phyloP scores from a whole-genome alignment of 768 basidiomycete species.

The Hemileccinum impolitum region DNA sequence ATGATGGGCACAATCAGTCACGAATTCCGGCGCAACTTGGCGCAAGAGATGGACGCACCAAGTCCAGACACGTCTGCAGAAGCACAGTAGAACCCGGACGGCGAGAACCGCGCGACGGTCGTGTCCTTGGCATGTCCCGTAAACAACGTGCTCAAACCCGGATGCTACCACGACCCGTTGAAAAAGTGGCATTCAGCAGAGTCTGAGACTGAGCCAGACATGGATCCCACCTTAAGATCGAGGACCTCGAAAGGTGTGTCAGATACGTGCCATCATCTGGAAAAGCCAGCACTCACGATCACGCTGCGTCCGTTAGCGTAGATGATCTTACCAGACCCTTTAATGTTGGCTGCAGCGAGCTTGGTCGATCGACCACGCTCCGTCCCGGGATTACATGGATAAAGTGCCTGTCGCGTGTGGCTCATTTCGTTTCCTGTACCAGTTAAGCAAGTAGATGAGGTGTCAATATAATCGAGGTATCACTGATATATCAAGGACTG shows the following conservation, averaged over 20 bases:
- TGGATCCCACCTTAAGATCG: slow-evolving; percentile 67
- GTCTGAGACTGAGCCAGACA: neutral
- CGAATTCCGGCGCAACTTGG: neutral
- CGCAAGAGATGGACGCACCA: slow-evolving; percentile 43
- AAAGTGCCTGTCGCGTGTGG: slow-evolving; percentile 48
- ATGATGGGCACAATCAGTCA: neutral
- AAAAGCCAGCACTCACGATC: slow-evolving; percentile 56
- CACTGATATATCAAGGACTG: neutral
- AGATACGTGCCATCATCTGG: neutral
- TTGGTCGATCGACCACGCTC: slow-evolving; percentile 68
- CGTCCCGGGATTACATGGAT: slow-evolving; percentile 69
- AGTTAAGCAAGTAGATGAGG: neutral
- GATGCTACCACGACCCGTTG: slow-evolving; percentile 46
- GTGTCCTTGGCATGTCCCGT: slow-evolving; percentile 79
- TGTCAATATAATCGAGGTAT: neutral
- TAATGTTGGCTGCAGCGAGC: slow-evolving; percentile 58
- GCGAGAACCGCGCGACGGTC: slow-evolving; percentile 88
- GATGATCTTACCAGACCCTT: slow-evolving; percentile 61
- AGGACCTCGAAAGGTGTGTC: slow-evolving; percentile 55
- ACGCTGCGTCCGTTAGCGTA: slow-evolving; percentile 85
- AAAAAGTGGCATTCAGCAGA: neutral
- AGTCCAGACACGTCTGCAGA: slow-evolving; percentile 82
- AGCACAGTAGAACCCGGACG: slow-evolving; percentile 93
- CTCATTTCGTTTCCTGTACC: slow-evolving; percentile 37
- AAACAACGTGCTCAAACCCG: slow-evolving; percentile 60